phyloP scores from a whole-genome alignment of 2,329 filamentous ascomycete genomes.

The Aspergillus pseudoglaucus region DNA sequence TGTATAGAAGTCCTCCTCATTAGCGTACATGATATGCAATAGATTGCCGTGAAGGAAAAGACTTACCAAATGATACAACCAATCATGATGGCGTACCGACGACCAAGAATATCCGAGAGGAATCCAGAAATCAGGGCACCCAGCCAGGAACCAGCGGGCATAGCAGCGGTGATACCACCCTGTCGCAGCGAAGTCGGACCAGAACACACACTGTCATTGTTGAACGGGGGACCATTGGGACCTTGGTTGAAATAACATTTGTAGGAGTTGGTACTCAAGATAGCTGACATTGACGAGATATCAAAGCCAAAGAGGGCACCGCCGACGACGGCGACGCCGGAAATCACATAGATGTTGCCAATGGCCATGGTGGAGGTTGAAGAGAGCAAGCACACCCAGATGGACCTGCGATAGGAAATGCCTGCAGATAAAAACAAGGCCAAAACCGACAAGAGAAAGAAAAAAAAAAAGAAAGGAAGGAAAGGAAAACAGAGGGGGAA shows the following conservation, averaged over 20 bases:
- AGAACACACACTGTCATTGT: conserved; percentile 32
- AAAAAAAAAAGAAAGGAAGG: background rate
- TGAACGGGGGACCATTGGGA: conserved; percentile 53
- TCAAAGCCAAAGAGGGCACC: conserved; percentile 29
- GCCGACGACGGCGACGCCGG: conserved; percentile 45
- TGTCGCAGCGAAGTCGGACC: conserved; percentile 48
- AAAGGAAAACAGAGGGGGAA: background rate
- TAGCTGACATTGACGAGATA: conserved; percentile 32
- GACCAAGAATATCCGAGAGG: conserved; percentile 50
- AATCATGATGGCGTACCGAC: conserved; percentile 46
- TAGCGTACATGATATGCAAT: conserved; percentile 32
- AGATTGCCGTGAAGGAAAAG: conserved; percentile 51
- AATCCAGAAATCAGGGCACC: conserved; percentile 52
- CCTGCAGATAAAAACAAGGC: background rate
- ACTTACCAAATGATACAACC: conserved; percentile 43
- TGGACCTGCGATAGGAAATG: background rate
- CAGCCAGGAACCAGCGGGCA: conserved; percentile 66
- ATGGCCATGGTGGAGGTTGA: conserved; percentile 26
- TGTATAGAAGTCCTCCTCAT: conserved; percentile 28
- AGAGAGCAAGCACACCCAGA: background rate
- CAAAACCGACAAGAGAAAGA: background rate
- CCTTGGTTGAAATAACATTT: conserved; percentile 61
- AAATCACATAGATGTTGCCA: conserved; percentile 54
- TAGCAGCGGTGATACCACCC: conserved; percentile 64
- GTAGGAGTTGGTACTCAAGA: conserved; percentile 44